Conservation (phyloP, 2,329 filamentous ascomycete species). For the Aspergillus ustus region DNA sequence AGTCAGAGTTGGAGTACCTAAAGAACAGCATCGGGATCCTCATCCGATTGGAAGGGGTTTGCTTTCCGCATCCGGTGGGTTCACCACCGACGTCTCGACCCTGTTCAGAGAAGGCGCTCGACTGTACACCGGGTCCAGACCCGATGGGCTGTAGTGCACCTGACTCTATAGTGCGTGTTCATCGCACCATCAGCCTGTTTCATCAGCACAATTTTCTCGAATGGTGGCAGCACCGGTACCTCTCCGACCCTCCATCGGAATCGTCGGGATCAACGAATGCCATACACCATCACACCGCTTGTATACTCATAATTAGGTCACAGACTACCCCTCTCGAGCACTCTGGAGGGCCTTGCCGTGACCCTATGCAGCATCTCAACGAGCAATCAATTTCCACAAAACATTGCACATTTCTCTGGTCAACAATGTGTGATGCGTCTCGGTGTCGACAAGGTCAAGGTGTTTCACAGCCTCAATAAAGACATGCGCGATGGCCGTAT, state of each 20-base stretch:
- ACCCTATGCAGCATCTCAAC: too few species aligned
- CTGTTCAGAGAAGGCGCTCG: neutral
- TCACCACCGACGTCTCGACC: neutral
- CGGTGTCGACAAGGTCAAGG: too few species aligned
- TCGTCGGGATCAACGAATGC: neutral
- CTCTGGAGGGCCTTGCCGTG: too few species aligned
- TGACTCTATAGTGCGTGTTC: neutral
- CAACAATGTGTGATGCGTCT: too few species aligned
- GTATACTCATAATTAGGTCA: neutral
- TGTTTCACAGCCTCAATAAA: too few species aligned
- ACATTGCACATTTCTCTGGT: too few species aligned
- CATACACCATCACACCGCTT: neutral
- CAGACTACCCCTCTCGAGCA: neutral
- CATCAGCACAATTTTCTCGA: neutral
- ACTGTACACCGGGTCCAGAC: neutral
- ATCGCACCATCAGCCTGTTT: neutral
- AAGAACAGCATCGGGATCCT: neutral
- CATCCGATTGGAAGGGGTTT: neutral
- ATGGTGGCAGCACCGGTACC: too few species aligned
- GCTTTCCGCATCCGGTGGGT: neutral
- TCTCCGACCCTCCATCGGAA: neutral
- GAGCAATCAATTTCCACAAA: too few species aligned
- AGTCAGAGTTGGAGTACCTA: neutral
- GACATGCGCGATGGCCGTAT: too few species aligned
- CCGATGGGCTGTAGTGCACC: neutral